phyloP scores from a whole-genome alignment of 176 grass and related monocot species.

The Oryza nivara region DNA sequence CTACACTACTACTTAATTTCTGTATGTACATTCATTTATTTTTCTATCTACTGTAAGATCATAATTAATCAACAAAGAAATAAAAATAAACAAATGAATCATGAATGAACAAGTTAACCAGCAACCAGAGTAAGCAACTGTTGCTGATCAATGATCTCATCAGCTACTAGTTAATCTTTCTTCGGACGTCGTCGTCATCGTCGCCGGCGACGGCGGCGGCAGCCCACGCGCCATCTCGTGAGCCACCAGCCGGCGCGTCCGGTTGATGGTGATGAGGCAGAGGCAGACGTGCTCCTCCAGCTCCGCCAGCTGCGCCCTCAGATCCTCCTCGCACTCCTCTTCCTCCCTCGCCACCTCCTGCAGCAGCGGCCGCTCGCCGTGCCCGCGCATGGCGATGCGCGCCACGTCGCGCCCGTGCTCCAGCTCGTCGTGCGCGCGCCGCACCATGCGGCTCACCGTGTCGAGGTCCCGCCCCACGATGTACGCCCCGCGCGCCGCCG shows the following conservation, averaged over 20 bases:
- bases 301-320: slow-evolving; percentile 70
- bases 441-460: slow-evolving; percentile 81
- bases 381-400: slow-evolving; percentile 51
- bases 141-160: background rate
- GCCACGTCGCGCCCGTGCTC: slow-evolving; percentile 84
- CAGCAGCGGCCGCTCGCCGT: slow-evolving; percentile 46
- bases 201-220: background rate
- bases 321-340: slow-evolving; percentile 55
- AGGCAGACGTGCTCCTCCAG: slow-evolving; percentile 85
- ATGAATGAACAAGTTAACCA: background rate
- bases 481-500: slow-evolving; percentile 77
- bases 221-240: slow-evolving; percentile 45
- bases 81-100: background rate
- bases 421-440: slow-evolving; percentile 79
- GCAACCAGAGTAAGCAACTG: background rate
- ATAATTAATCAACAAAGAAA: background rate
- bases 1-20: background rate
- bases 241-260: slow-evolving; percentile 67
- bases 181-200: background rate
- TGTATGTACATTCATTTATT: background rate
- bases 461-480: slow-evolving; percentile 84
- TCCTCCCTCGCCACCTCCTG: slow-evolving; percentile 62
- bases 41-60: slow-evolving; percentile 16
- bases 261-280: slow-evolving; percentile 88
- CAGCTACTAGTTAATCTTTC: background rate